Conservation (phyloP, 371 early-diverging fungal genomes). For the Circinella minor region DNA sequence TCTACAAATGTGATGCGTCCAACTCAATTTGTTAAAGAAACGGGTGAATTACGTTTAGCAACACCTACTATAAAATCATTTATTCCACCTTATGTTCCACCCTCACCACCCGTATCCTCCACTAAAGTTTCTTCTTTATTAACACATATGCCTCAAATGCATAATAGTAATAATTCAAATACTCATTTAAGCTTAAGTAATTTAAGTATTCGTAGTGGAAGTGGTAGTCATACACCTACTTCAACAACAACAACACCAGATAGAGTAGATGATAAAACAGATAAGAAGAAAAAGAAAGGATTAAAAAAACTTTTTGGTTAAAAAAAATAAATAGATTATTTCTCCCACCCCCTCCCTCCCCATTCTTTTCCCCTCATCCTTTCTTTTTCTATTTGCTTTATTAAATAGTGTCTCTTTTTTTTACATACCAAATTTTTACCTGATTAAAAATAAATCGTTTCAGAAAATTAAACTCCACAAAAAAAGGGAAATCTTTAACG, state of each 20-base stretch:
- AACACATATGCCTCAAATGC: conserved; percentile 26
- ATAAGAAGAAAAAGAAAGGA: conserved; percentile 55
- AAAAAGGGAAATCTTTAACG: neutral
- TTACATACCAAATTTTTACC: neutral
- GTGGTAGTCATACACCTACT: neutral
- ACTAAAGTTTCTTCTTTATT: conserved; percentile 23
- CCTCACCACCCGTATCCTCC: conserved; percentile 24
- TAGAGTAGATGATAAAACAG: conserved; percentile 22
- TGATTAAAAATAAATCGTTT: neutral
- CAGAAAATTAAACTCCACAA: neutral
- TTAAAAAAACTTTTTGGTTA: conserved; percentile 44
- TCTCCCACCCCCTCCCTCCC: neutral
- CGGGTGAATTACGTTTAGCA: conserved; percentile 50
- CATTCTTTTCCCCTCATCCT: too few species aligned
- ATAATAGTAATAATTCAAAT: conserved; percentile 27
- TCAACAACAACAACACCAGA: neutral
- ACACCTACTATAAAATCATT: conserved; percentile 25
- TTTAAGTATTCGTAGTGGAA: conserved; percentile 26
- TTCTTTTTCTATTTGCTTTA: too few species aligned
- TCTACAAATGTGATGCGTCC: conserved; percentile 83
- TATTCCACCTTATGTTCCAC: conserved; percentile 49
- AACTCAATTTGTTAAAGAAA: conserved; percentile 68
- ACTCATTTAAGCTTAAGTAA: conserved; percentile 32
- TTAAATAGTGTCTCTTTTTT: neutral
- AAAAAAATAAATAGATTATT: too few species aligned